Evolutionary conservation across 345 rosid genomes (phyloP).

Genomic region (Draba incana): DNA sequence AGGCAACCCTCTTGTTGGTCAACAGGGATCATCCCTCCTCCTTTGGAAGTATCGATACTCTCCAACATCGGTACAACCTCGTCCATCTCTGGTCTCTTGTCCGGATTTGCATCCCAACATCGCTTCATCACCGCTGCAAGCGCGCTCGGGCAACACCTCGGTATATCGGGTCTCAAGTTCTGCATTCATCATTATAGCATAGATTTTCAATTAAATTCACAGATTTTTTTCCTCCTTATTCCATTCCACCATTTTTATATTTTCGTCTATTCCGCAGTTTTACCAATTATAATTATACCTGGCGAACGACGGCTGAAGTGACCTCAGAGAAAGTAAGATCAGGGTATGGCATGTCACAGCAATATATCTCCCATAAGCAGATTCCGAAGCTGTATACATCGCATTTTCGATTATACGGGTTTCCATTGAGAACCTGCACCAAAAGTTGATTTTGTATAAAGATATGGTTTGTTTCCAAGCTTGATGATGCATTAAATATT

Average conservation of each 20-base stretch:
- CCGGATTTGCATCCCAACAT: constrained; percentile 97
- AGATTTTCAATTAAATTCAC: too few species aligned
- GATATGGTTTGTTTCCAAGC: background rate
- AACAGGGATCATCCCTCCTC: constrained; percentile 94
- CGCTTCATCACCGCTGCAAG: constrained; percentile 91
- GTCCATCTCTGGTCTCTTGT: constrained; percentile 96
- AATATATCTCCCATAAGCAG: constrained; percentile 97
- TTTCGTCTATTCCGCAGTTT: background rate
- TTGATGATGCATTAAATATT: background rate
- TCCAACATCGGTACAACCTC: constrained; percentile 93
- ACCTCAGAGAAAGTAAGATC: constrained; percentile 95
- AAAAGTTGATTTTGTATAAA: constrained; percentile 4
- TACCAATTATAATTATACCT: constrained; percentile 49
- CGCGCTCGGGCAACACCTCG: constrained; percentile 93
- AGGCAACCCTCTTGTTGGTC: constrained; percentile 88
- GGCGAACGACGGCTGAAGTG: constrained; percentile 95
- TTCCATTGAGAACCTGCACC: constrained; percentile 91
- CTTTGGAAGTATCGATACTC: constrained; percentile 84
- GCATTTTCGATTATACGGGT: constrained; percentile 92
- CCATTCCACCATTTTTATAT: background rate
- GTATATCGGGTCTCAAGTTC: constrained; percentile 97
- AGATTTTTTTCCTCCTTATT: background rate
- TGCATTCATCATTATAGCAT: constrained; percentile 43
- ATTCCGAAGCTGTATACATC: constrained; percentile 97
- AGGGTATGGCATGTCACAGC: constrained; percentile 99